Evolutionary conservation across 2,329 filamentous ascomycete species (phyloP), one percentile per base, ranked within the genome.

Genomic region (Talaromyces sp.): DNA sequence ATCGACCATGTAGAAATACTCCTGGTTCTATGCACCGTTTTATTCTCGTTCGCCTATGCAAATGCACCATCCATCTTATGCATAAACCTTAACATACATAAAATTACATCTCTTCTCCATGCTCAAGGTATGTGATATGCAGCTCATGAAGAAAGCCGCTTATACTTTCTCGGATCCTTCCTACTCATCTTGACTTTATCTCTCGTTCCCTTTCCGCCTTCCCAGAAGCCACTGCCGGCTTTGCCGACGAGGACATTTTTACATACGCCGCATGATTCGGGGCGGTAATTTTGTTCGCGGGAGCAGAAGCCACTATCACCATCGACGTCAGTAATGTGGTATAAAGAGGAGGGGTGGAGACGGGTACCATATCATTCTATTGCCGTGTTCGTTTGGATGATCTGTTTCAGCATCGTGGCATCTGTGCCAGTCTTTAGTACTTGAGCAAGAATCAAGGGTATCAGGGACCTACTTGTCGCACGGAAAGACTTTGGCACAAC

Each of bases 151-250:
- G 27, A 62, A 31, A 49, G 14, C 9, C 64, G 52, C 11, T 66
- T 66, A 62, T 66, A 66, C 52, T 66, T 66, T 16, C 64, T 62
- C 35, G 64, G 60, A 81, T 81, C 81, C 78, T 92, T 92, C 66
- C 88, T 83, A 71, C 87, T 90, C 91, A 93, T 93, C 71, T 84
- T 79, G 37, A 78, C 79, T 75, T 83, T 86, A 73, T 93, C 90
- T 67, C 91, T 82, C n/a, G 90, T 93, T 1, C 90, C 90, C 75
- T 90, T 92, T 1, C 92, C 92, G 11, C 92, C 92, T 80, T 96
- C 92, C 92, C 92, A 96, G 78, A 93, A 96, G 0, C 92, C 92
- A 50, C 81, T 81, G 8, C 81, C 81, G 3, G 86, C 86, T 72
- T 87, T 89, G 68, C 90, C 88, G 61, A 93, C 84, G 13, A 95